Conservation (phyloP, 1,139 yeast genomes). For the Candida pseudocylindracea region DNA sequence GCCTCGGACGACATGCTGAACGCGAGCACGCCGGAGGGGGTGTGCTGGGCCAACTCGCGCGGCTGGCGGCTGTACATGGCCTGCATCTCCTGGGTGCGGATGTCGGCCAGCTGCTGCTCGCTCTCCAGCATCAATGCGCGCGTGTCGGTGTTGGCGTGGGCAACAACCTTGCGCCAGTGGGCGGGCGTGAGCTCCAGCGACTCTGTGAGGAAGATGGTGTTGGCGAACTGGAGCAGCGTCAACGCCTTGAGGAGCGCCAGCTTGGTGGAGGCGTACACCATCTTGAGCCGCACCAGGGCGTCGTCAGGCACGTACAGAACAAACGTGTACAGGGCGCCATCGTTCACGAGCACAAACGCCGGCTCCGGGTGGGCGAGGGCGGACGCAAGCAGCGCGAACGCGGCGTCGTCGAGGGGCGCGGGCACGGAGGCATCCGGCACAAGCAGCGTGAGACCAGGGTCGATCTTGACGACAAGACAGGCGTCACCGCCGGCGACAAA, state of each 20-base stretch:
- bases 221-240: slow-evolving; percentile 38
- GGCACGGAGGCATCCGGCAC: too few relatives aligned
- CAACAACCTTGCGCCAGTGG: slow-evolving; percentile 20
- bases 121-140: too few relatives aligned
- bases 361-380: slow-evolving; percentile 2
- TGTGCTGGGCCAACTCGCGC: background rate
- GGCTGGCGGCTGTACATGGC: slow-evolving; percentile 3
- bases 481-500: too few relatives aligned
- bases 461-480: too few relatives aligned
- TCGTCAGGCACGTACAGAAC: slow-evolving; percentile 73
- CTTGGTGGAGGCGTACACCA: slow-evolving; percentile 87
- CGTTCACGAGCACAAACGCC: slow-evolving; percentile 3
- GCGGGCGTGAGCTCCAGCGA: slow-evolving; percentile 31
- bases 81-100: slow-evolving; percentile 20
- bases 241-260: slow-evolving; percentile 51
- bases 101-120: slow-evolving; percentile 28
- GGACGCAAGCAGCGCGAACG: too few relatives aligned
- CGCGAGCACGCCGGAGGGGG: background rate
- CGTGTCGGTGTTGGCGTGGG: slow-evolving; percentile 11
- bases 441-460: too few relatives aligned
- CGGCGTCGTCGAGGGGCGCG: too few relatives aligned
- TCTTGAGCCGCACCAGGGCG: slow-evolving; percentile 66
- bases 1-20: background rate
- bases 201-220: slow-evolving; percentile 32
- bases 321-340: slow-evolving; percentile 27